A percentile compares a stretch with the other conserved stretches of the same genome.
These are phyloP conservation scores for Skeletonema marinoi DNA, from an alignment of 108 stramenopile genomes.

Conservation along the genomic window DNA sequence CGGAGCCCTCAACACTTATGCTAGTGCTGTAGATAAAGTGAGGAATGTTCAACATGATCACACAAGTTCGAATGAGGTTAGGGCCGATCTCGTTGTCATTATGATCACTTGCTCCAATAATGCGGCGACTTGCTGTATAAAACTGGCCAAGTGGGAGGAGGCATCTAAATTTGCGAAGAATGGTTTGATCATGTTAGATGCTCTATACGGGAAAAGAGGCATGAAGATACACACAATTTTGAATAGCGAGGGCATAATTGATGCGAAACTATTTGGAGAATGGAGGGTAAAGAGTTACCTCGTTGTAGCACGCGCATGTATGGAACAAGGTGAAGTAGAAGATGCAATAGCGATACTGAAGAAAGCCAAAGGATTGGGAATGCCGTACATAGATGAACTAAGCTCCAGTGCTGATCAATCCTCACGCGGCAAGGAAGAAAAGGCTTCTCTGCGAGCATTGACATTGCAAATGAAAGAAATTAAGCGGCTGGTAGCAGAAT, in stretches of 20 bases:
- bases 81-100: constrained; percentile 73
- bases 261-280: constrained; percentile 80
- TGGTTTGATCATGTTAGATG: constrained; percentile 70
- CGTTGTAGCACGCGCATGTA: constrained; percentile 46
- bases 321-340: constrained; percentile 47
- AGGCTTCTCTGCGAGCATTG: constrained; percentile 44
- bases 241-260: constrained; percentile 49
- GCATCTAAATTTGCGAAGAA: constrained; percentile 58
- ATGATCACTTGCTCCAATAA: constrained; percentile 88
- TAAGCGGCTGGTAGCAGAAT: constrained; percentile 42
- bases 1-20: constrained; percentile 59
- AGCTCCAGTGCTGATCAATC: neutral
- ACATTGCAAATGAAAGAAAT: constrained; percentile 65
- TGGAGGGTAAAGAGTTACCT: constrained; percentile 76
- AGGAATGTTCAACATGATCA: constrained; percentile 76
- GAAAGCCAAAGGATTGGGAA: constrained; percentile 43
- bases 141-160: constrained; percentile 60
- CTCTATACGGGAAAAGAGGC: constrained; percentile 63
- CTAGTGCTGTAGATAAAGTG: constrained; percentile 70
- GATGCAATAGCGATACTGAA: constrained; percentile 50
- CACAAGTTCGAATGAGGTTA: constrained; percentile 61
- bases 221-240: constrained; percentile 66
- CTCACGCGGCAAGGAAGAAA: constrained; percentile 23
- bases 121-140: constrained; percentile 75
- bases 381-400: constrained; percentile 42